These are phyloP conservation scores for Rhododendron ferrugineum DNA, from an alignment of 148 eudicot species.

Conservation along the genomic window DNA sequence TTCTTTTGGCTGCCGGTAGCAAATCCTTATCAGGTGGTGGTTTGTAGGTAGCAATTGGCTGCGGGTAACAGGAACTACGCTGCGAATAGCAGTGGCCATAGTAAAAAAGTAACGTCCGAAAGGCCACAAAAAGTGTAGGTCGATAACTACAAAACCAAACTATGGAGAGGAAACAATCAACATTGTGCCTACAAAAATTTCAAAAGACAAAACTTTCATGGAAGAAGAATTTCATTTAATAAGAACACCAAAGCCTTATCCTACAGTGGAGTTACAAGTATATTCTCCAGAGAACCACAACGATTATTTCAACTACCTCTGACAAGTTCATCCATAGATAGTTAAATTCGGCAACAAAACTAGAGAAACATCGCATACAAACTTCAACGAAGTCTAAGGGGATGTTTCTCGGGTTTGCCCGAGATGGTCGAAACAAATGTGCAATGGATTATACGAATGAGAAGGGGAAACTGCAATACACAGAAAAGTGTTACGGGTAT, in stretches of 20 bases:
- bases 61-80: too few species aligned
- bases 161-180: background rate
- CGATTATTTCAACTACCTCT: background rate
- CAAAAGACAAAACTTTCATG: background rate
- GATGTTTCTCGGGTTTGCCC: background rate
- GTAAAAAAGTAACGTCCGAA: too few species aligned
- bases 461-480: conserved; percentile 11
- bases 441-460: conserved; percentile 3
- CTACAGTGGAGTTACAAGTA: background rate
- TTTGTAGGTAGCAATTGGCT: too few species aligned
- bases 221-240: background rate
- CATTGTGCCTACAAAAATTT: background rate
- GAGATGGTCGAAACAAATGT: conserved; percentile 6
- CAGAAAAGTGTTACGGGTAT: conserved; percentile 1
- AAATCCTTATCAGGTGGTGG: too few species aligned
- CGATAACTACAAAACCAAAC: too few species aligned
- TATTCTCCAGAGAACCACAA: background rate
- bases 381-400: background rate
- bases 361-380: background rate
- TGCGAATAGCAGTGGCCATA: too few species aligned
- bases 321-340: background rate
- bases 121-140: too few species aligned
- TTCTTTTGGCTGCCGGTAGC: too few species aligned
- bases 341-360: background rate
- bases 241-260: background rate